phyloP scores from a whole-genome alignment of 2,329 filamentous ascomycete genomes.

The Fonsecaea erecta region DNA sequence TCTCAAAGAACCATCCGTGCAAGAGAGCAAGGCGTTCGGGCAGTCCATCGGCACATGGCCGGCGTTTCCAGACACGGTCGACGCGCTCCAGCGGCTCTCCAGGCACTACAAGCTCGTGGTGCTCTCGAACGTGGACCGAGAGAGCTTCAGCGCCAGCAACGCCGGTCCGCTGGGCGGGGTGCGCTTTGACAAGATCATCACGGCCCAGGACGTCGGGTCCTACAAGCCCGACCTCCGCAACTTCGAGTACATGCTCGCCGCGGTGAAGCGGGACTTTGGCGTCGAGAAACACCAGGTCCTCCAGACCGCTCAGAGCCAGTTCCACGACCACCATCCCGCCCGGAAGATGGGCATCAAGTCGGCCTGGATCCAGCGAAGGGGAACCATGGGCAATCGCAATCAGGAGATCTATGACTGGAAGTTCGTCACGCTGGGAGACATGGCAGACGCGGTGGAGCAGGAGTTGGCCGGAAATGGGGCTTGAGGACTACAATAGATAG shows the following conservation, averaged over 20 bases:
- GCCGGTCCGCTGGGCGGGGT: constrained; percentile 57
- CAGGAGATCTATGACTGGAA: constrained; percentile 51
- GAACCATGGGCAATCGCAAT: constrained; percentile 50
- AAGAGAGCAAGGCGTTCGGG: constrained; percentile 53
- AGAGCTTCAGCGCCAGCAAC: constrained; percentile 55
- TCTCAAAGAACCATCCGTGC: constrained; percentile 28
- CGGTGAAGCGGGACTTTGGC: constrained; percentile 56
- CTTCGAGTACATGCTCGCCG: constrained; percentile 67
- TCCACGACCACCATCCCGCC: constrained; percentile 69
- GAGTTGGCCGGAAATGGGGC: constrained; percentile 24
- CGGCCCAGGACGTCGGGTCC: constrained; percentile 70
- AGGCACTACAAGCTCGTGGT: constrained; percentile 61
- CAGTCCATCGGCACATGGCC: constrained; percentile 57
- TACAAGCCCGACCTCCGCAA: constrained; percentile 71
- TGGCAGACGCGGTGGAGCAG: constrained; percentile 62
- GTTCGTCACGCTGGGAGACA: constrained; percentile 59
- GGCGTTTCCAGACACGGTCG: constrained; percentile 62
- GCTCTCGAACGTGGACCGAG: constrained; percentile 61
- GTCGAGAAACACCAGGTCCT: constrained; percentile 62
- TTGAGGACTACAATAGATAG: background rate
- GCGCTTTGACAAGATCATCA: constrained; percentile 67
- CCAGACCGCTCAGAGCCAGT: constrained; percentile 70
- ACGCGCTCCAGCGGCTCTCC: constrained; percentile 55
- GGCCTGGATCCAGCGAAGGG: constrained; percentile 65
- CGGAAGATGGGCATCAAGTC: constrained; percentile 60